phyloP scores from a whole-genome alignment of 176 grass and related monocot genomes.

The Musa schizocarpa region DNA sequence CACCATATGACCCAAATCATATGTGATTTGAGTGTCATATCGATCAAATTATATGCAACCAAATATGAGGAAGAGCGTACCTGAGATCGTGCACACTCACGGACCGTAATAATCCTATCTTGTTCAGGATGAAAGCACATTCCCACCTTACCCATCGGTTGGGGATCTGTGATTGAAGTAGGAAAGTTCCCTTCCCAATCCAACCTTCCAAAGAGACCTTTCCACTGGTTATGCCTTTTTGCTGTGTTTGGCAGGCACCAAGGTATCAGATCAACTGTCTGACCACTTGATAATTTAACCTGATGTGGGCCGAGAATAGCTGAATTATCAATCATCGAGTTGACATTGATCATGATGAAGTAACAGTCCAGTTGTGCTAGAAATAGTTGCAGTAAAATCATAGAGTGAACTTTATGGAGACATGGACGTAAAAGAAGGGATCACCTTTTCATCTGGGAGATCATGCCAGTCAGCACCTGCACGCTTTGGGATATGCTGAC shows the following conservation, averaged over 20 bases:
- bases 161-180: constrained; percentile 86
- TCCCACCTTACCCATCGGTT: constrained; percentile 88
- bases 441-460: constrained; percentile 67
- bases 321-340: too few species aligned
- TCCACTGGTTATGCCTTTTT: constrained; percentile 98
- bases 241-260: constrained; percentile 99
- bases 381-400: too few species aligned
- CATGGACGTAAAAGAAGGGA: not conserved
- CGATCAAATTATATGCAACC: too few species aligned
- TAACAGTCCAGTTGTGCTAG: too few species aligned
- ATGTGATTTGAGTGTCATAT: too few species aligned
- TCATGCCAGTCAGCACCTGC: constrained; percentile 68
- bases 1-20: too few species aligned
- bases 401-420: too few species aligned
- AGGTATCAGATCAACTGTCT: constrained; percentile 82
- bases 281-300: constrained; percentile 90
- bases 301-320: not conserved
- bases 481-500: constrained; percentile 46
- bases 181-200: constrained; percentile 99
- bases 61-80: constrained; percentile 19
- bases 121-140: constrained; percentile 93
- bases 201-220: constrained; percentile 78
- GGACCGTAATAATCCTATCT: constrained; percentile 75
- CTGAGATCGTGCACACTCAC: constrained; percentile 74
- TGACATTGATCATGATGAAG: too few species aligned